Evolutionary conservation across 306 rosid species (phyloP).

Genomic region (Prunus mira): DNA sequence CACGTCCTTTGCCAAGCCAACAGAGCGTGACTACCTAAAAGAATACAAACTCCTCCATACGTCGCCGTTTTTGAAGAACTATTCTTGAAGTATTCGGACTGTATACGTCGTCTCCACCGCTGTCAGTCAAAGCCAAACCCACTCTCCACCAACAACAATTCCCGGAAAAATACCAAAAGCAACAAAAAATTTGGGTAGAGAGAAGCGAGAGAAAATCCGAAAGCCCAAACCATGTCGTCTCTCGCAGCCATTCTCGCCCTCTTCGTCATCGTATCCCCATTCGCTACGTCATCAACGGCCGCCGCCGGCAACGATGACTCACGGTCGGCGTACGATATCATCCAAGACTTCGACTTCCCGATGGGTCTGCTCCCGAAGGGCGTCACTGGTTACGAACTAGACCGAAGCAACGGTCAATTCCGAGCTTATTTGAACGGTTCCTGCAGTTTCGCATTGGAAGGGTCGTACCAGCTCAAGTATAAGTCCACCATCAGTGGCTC

Average conservation of each 20-base stretch:
- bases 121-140: not conserved
- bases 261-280: constrained; percentile 31
- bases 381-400: constrained; percentile 43
- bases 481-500: constrained; percentile 60
- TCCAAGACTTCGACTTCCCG: constrained; percentile 54
- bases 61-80: not conserved
- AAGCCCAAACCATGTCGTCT: not conserved
- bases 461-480: constrained; percentile 62
- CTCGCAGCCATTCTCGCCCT: constrained; percentile 13
- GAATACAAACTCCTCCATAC: not conserved
- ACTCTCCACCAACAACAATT: not conserved
- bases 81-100: not conserved
- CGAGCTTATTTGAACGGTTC: constrained; percentile 50
- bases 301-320: not conserved
- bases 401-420: constrained; percentile 46
- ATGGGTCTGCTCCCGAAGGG: constrained; percentile 75
- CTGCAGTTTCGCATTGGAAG: constrained; percentile 71
- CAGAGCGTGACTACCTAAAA: not conserved
- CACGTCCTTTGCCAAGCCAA: not conserved
- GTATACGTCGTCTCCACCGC: not conserved
- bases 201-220: not conserved
- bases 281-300: constrained; percentile 16
- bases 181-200: no score
- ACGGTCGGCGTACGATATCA: constrained; percentile 52
- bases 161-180: not conserved